Conservation (phyloP, 1,284 basidiomycete genomes). For the Leccinum holopus region DNA sequence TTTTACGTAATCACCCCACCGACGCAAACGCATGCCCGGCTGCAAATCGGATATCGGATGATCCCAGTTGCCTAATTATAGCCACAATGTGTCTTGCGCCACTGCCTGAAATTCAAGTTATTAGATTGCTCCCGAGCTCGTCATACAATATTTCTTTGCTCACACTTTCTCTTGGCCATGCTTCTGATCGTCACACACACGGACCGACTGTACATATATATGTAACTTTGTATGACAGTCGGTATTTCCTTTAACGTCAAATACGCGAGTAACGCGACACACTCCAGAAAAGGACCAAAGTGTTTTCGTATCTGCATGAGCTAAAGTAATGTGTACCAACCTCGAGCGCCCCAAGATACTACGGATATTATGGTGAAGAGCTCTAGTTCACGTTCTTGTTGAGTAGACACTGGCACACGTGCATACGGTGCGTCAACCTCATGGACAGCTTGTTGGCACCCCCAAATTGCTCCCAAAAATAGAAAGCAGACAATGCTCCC, state of each 20-base stretch:
- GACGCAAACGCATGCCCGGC: background rate
- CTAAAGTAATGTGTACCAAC: background rate
- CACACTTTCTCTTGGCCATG: constrained; percentile 11
- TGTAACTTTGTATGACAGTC: constrained; percentile 1
- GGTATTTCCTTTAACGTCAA: background rate
- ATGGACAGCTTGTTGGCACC: constrained; percentile 10
- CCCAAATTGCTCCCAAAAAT: background rate
- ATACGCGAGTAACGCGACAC: constrained; percentile 17
- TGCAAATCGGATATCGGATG: background rate
- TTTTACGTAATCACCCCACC: constrained; percentile 1
- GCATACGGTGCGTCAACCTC: constrained; percentile 13
- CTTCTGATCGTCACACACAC: constrained; percentile 20
- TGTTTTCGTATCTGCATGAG: constrained; percentile 7
- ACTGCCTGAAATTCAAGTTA: background rate
- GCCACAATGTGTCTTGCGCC: background rate
- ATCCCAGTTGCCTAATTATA: background rate
- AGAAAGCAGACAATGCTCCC: constrained; percentile 1
- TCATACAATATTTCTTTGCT: constrained; percentile 5
- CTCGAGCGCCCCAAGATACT: background rate
- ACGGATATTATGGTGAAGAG: background rate
- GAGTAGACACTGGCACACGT: constrained; percentile 9
- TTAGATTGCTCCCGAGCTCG: background rate
- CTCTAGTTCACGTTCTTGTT: background rate
- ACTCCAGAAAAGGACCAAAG: constrained; percentile 4
- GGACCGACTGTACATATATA: background rate